These are phyloP conservation scores for Pseudogymnoascus sp. DNA, from an alignment of 2,329 filamentous ascomycete genomes.

Conservation along the genomic window DNA sequence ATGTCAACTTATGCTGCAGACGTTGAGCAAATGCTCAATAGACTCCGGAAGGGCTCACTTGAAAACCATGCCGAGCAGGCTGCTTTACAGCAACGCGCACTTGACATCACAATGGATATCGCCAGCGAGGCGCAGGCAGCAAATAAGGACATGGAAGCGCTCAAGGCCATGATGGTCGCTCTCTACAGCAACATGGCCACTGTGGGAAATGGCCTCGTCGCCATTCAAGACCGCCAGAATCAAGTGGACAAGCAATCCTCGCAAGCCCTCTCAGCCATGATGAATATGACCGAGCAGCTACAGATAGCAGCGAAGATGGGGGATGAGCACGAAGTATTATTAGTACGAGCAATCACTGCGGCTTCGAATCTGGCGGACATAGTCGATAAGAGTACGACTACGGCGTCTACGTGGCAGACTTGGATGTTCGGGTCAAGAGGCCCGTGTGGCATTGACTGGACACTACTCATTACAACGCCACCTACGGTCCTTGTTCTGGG, in stretches of 20 bases:
- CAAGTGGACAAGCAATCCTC: slow-evolving; percentile 1
- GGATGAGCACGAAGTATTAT: not conserved
- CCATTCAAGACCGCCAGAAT: slow-evolving; percentile 10
- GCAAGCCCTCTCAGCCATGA: not conserved
- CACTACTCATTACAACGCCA: not conserved
- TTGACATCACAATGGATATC: not conserved
- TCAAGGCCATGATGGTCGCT: not conserved
- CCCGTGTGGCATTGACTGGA: not conserved
- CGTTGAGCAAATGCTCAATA: not conserved
- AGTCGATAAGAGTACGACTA: not conserved
- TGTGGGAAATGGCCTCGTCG: not conserved
- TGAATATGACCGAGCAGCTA: slow-evolving; percentile 8
- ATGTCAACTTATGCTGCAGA: not conserved
- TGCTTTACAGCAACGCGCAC: not conserved
- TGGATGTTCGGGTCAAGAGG: not conserved
- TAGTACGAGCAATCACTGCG: not conserved
- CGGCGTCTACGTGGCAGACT: not conserved
- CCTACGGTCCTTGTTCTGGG: not conserved
- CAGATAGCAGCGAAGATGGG: not conserved
- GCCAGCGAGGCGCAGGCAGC: not conserved
- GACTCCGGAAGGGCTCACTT: not conserved
- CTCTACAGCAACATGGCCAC: slow-evolving; percentile 3
- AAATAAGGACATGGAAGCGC: slow-evolving; percentile 3
- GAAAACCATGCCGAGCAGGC: slow-evolving; percentile 10
- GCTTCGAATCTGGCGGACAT: not conserved